Evolutionary conservation across 768 basidiomycete species (phyloP).

Genomic region (Lentinula raphanica): DNA sequence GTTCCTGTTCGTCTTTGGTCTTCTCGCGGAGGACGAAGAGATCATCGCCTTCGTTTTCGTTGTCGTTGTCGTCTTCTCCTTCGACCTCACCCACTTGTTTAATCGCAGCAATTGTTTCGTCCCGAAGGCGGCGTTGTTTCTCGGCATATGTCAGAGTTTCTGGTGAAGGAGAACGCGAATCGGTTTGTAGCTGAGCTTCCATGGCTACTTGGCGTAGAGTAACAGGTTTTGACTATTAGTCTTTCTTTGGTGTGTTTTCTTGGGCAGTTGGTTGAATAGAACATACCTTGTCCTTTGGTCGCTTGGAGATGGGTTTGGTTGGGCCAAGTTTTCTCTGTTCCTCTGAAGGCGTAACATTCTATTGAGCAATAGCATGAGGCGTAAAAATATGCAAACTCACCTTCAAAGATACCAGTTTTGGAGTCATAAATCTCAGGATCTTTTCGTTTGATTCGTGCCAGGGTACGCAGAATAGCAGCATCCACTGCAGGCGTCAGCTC

Average conservation of each 20-base stretch:
- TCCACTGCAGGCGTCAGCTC: slow-evolving; percentile 92
- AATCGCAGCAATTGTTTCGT: slow-evolving; percentile 85
- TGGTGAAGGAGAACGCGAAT: slow-evolving; percentile 59
- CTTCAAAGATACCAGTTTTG: slow-evolving; percentile 70
- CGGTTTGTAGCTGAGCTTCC: slow-evolving; percentile 47
- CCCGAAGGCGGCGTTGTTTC: slow-evolving; percentile 69
- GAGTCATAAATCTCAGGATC: slow-evolving; percentile 83
- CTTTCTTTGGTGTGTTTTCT: not conserved
- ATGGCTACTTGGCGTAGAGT: slow-evolving; percentile 73
- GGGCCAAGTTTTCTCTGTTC: slow-evolving; percentile 51
- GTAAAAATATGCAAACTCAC: slow-evolving; percentile 30
- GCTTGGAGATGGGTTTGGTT: slow-evolving; percentile 20
- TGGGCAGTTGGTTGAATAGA: not conserved
- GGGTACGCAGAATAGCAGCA: slow-evolving; percentile 87
- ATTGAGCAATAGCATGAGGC: not conserved
- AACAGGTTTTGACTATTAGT: slow-evolving; percentile 57
- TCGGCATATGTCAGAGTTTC: slow-evolving; percentile 62
- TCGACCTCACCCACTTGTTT: slow-evolving; percentile 37
- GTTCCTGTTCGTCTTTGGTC: slow-evolving; percentile 68
- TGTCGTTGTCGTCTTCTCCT: slow-evolving; percentile 54
- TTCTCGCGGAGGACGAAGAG: slow-evolving; percentile 72
- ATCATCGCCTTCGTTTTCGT: slow-evolving; percentile 51
- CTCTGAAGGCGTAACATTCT: slow-evolving; percentile 42
- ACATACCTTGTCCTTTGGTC: slow-evolving; percentile 47
- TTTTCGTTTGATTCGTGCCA: slow-evolving; percentile 75